These are phyloP conservation scores for Pythium rhizo-oryzae DNA, from an alignment of 352 stramenopile species.

Conservation along the genomic window DNA sequence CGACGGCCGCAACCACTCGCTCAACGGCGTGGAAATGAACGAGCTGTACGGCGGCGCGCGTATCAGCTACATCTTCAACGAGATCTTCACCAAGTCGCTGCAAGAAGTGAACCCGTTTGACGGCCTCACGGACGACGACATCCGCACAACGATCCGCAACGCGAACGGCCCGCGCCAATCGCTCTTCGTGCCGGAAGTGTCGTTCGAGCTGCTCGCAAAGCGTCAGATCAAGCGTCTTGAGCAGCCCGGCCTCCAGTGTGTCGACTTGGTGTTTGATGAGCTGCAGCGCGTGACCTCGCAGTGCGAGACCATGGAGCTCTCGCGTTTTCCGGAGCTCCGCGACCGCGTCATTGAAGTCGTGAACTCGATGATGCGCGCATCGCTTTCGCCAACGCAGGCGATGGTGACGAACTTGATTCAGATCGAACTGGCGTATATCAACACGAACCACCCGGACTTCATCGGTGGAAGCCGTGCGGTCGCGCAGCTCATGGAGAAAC, in stretches of 20 bases:
- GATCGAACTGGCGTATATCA: slow-evolving; percentile 99
- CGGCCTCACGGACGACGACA: slow-evolving; percentile 97
- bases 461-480: slow-evolving; percentile 96
- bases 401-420: slow-evolving; percentile 99
- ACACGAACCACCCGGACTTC: slow-evolving; percentile 99
- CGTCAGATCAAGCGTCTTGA: slow-evolving; percentile 97
- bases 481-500: slow-evolving; percentile 95
- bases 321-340: slow-evolving; percentile 94
- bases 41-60: slow-evolving; percentile 96
- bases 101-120: slow-evolving; percentile 96
- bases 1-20: slow-evolving; percentile 82
- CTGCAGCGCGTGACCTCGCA: slow-evolving; percentile 95
- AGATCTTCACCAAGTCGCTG: slow-evolving; percentile 93
- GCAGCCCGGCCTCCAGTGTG: slow-evolving; percentile 95
- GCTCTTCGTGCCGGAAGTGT: slow-evolving; percentile 99
- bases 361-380: slow-evolving; percentile 85
- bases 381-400: slow-evolving; percentile 72
- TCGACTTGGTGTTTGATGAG: slow-evolving; percentile 99
- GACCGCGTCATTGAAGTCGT: slow-evolving; percentile 97
- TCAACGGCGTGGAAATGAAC: slow-evolving; percentile 83
- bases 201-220: slow-evolving; percentile 98
- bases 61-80: slow-evolving; percentile 99
- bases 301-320: slow-evolving; percentile 96
- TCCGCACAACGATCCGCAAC: slow-evolving; percentile 99
- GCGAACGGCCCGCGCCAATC: slow-evolving; percentile 96